Evolutionary conservation across 352 stramenopile genomes (phyloP).

Genomic region (Thalassiosira mediterranea): DNA sequence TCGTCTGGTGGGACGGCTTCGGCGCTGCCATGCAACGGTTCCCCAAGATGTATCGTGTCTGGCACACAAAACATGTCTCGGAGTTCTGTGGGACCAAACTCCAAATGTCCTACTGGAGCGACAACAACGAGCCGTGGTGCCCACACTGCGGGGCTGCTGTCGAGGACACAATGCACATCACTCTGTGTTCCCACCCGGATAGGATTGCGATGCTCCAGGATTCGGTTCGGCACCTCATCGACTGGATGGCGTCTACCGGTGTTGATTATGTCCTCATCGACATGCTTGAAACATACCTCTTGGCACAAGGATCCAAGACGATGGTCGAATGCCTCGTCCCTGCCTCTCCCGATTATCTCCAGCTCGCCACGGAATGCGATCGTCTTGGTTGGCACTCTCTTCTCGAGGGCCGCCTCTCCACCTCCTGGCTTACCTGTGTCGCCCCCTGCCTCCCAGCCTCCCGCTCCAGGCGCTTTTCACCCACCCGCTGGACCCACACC

Average conservation of each 20-base stretch:
- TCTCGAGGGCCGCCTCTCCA: slow-evolving; percentile 25
- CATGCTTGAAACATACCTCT: slow-evolving; percentile 12
- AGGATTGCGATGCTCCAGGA: slow-evolving; percentile 1
- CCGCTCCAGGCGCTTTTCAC: not conserved
- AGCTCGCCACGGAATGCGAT: slow-evolving; percentile 17
- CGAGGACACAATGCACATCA: slow-evolving; percentile 36
- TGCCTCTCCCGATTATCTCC: not conserved
- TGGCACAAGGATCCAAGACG: not conserved
- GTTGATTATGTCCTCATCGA: not conserved
- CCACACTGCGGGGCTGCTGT: slow-evolving; percentile 19
- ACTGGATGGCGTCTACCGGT: slow-evolving; percentile 16
- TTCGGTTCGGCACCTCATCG: slow-evolving; percentile 3
- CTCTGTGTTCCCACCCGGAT: slow-evolving; percentile 16
- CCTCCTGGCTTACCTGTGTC: not conserved
- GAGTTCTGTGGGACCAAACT: slow-evolving; percentile 30
- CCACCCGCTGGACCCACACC: not conserved
- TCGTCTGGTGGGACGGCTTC: slow-evolving; percentile 22
- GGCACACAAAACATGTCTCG: slow-evolving; percentile 20
- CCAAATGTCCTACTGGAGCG: slow-evolving; percentile 10
- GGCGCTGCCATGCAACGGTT: slow-evolving; percentile 10
- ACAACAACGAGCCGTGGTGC: slow-evolving; percentile 3
- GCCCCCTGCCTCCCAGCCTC: not conserved
- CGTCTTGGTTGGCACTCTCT: slow-evolving; percentile 30
- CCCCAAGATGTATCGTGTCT: slow-evolving; percentile 13
- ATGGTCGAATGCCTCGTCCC: not conserved